Percentiles rank a stretch among this genome's conserved stretches.
These are phyloP conservation scores for Sequoiadendron giganteum DNA, from an alignment of 75 land plant species.

Conservation along the genomic window DNA sequence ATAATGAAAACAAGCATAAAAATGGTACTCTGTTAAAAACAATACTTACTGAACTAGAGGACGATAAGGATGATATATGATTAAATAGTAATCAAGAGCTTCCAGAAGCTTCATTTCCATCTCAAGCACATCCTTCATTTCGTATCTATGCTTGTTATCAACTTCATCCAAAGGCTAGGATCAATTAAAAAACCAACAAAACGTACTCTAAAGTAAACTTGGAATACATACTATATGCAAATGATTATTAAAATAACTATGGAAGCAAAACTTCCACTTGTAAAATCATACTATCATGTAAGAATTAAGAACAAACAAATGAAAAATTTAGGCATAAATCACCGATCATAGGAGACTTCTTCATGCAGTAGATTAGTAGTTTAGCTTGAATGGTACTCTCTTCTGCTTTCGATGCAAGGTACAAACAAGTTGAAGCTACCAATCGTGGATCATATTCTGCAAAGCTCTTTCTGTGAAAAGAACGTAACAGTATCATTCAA, in stretches of 20 bases:
- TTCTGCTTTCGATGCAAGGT: conserved; percentile 95
- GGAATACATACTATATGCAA: conserved; percentile 13
- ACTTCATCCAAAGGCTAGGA: background rate
- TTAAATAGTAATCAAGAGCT: conserved; percentile 91
- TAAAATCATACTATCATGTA: conserved; percentile 2
- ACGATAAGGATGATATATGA: conserved; percentile 92
- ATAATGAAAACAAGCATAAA: background rate
- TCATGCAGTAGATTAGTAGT: conserved; percentile 79
- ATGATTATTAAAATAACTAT: conserved; percentile 21
- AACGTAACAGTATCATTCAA: conserved; percentile 1
- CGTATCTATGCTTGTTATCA: conserved; percentile 46
- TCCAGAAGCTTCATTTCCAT: conserved; percentile 99
- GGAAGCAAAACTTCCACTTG: background rate
- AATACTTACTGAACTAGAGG: conserved; percentile 77
- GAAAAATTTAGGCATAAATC: background rate
- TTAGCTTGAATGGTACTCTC: conserved; percentile 94
- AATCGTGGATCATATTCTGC: conserved; percentile 89
- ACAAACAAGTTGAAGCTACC: conserved; percentile 92
- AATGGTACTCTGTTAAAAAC: conserved; percentile 6
- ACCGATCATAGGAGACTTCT: conserved; percentile 43
- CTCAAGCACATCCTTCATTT: conserved; percentile 89
- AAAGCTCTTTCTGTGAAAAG: conserved; percentile 76
- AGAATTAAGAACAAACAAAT: conserved; percentile 2
- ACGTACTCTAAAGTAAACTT: background rate
- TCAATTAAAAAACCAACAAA: background rate